These are phyloP conservation scores for Pascua guehoae DNA, from an alignment of 1,284 basidiomycete genomes.

Conservation along the genomic window DNA sequence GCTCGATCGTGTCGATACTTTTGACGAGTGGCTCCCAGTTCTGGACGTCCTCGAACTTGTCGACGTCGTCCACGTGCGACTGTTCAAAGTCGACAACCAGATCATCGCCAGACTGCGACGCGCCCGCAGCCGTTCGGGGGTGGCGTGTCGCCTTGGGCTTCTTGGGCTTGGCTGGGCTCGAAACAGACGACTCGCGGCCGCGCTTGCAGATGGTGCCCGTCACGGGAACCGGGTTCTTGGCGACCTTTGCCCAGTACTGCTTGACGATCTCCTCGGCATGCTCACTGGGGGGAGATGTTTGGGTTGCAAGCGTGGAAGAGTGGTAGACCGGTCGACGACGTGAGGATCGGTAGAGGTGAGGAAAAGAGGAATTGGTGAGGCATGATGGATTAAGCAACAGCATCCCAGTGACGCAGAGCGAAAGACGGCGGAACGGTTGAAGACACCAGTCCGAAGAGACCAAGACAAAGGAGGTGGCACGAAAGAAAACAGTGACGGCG, in stretches of 20 bases:
- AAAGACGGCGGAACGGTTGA: too few relatives aligned
- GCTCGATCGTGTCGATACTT: constrained; percentile 42
- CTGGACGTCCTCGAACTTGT: constrained; percentile 35
- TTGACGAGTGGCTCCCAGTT: constrained; percentile 45
- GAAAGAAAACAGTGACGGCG: too few relatives aligned
- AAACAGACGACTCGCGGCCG: constrained; percentile 13
- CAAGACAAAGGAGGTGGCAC: too few relatives aligned
- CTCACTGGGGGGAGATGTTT: constrained; percentile 17
- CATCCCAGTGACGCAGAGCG: too few relatives aligned
- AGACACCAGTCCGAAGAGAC: too few relatives aligned
- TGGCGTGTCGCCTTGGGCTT: constrained; percentile 33
- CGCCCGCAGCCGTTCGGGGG: background rate
- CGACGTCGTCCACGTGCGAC: constrained; percentile 33
- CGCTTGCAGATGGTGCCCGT: constrained; percentile 19
- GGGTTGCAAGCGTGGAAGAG: background rate
- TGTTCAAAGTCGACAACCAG: constrained; percentile 54
- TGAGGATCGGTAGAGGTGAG: too few relatives aligned
- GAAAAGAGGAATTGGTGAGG: too few relatives aligned
- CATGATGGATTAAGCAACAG: too few relatives aligned
- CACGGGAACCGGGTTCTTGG: constrained; percentile 7
- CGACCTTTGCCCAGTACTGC: constrained; percentile 35
- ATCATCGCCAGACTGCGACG: constrained; percentile 50
- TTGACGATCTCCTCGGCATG: constrained; percentile 34
- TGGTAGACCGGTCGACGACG: background rate
- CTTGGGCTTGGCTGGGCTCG: constrained; percentile 13